Evolutionary conservation across 2,329 filamentous ascomycete genomes (phyloP).

Genomic region (Aspergillus sp.): DNA sequence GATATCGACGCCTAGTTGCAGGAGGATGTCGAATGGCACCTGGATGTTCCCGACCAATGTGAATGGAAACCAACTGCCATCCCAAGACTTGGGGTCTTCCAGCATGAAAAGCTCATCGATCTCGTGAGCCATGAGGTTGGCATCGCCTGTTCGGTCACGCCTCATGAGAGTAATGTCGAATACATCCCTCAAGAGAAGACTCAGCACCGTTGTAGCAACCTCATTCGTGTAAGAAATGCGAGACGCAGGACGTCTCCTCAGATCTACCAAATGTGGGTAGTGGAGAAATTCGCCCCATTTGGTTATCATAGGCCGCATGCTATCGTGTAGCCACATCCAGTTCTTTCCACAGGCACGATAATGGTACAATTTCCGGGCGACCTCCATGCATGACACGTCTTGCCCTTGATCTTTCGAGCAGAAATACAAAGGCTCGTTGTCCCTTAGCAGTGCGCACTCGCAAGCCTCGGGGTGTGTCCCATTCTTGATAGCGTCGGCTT

Average conservation of each 20-base stretch:
- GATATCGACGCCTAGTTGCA: conserved; percentile 28
- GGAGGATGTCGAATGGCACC: conserved; percentile 31
- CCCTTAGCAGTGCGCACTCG: conserved; percentile 2
- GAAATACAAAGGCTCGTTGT: conserved; percentile 2
- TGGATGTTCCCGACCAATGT: conserved; percentile 27
- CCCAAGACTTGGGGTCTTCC: conserved; percentile 10
- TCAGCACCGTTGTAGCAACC: conserved; percentile 24
- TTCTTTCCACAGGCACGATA: conserved; percentile 22
- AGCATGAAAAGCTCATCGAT: conserved; percentile 28
- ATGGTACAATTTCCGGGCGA: conserved; percentile 23
- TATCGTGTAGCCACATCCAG: conserved; percentile 29
- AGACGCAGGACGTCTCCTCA: neutral
- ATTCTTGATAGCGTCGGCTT: neutral
- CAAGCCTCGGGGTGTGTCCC: conserved; percentile 4
- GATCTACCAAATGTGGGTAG: neutral
- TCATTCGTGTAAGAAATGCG: conserved; percentile 21
- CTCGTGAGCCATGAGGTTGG: conserved; percentile 24
- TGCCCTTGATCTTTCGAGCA: conserved; percentile 4
- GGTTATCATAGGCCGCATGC: conserved; percentile 19
- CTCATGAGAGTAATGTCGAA: conserved; percentile 29
- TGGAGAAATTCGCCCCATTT: neutral
- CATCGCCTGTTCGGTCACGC: conserved; percentile 14
- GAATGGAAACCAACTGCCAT: conserved; percentile 22
- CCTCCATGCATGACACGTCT: conserved; percentile 14
- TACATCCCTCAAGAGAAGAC: conserved; percentile 27